Base-by-base conservation (phyloP, 768 basidiomycete species). In the Lactifluus echinatus region DNA sequence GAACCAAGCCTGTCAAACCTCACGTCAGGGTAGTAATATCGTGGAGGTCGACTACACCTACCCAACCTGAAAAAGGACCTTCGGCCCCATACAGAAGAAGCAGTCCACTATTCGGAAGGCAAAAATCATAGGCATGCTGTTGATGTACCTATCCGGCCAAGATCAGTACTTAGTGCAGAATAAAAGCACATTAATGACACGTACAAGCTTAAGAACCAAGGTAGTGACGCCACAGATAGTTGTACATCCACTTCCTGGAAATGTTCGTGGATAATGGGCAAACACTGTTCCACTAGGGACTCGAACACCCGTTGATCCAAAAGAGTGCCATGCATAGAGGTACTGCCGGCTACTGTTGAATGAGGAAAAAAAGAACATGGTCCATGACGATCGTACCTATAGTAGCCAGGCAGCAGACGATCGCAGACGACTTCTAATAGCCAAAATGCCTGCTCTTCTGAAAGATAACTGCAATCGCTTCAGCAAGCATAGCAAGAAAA, bases 241-340 rank as follows among this genome's bases (percentile, higher is more conserved):
- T 98, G 95, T 7, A 99, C 94, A 65, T 99, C 95, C 33, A 95
- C 92, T 15, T 70, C 75, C 63, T 80, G 78, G 73, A 97, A 96
- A 69, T 98, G 90, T 28, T 96, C 92, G 64, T 94, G 86, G 63
- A 99, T 90, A 65, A 95, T 88, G 3, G 93, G 93, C 37, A 97
- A 76, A 73, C 89, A 90, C 53, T 84, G 82, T 54, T 86, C 79
- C 7, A 98, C 94, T 31, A 99, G 78, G 6, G 93, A 84, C 68
- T 99, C 96, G 60, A 99, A 99, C 0, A 99, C 96, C 19, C 93
- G 81, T 69, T 99, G 96, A 68, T 99, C 96, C n/a, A 99, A 82
- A 11, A 99, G 79, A 0, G 96, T 99, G 14, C 96, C 96, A 65
- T 97, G 93, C 96, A 99, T 99, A 0, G 94, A 95, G 2, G 93